These are phyloP conservation scores for Butyriboletus loyo DNA, from an alignment of 768 basidiomycete species.

Conservation along the genomic window DNA sequence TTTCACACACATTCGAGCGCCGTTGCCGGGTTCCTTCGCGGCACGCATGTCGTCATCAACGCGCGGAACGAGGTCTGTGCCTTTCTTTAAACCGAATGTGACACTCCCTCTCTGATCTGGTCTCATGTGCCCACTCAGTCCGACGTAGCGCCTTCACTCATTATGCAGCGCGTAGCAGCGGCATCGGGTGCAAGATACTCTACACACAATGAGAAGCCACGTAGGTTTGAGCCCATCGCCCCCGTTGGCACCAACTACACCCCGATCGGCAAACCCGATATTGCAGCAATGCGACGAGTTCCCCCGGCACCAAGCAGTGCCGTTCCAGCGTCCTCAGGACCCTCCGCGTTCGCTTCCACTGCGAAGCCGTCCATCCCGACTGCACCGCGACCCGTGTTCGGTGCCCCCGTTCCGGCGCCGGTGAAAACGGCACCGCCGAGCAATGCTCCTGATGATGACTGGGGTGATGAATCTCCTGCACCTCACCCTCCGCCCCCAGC, in stretches of 20 bases:
- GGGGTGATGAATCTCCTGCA: constrained; percentile 52
- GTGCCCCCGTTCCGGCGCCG: constrained; percentile 42
- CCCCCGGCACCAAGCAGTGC: constrained; percentile 29
- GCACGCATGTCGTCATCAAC: constrained; percentile 81
- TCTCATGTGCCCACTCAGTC: constrained; percentile 38
- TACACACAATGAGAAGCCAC: constrained; percentile 71
- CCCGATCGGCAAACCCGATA: constrained; percentile 73
- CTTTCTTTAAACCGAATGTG: not conserved
- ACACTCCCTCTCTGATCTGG: not conserved
- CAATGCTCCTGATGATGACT: constrained; percentile 53
- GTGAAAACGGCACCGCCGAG: constrained; percentile 37
- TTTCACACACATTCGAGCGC: constrained; percentile 86
- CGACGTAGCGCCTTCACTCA: constrained; percentile 75
- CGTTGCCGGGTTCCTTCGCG: constrained; percentile 76
- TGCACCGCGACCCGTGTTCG: constrained; percentile 48
- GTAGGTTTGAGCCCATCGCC: constrained; percentile 74
- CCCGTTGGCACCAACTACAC: constrained; percentile 77
- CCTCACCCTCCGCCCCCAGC: constrained; percentile 44
- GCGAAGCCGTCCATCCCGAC: constrained; percentile 36
- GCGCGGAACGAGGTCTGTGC: constrained; percentile 77
- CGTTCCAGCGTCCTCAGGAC: not conserved
- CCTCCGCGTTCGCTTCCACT: not conserved
- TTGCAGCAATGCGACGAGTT: constrained; percentile 52
- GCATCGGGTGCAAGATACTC: constrained; percentile 92
- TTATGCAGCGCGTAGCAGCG: constrained; percentile 85